phyloP scores from a whole-genome alignment of 2,329 filamentous ascomycete species.

The Colletotrichum sp. region DNA sequence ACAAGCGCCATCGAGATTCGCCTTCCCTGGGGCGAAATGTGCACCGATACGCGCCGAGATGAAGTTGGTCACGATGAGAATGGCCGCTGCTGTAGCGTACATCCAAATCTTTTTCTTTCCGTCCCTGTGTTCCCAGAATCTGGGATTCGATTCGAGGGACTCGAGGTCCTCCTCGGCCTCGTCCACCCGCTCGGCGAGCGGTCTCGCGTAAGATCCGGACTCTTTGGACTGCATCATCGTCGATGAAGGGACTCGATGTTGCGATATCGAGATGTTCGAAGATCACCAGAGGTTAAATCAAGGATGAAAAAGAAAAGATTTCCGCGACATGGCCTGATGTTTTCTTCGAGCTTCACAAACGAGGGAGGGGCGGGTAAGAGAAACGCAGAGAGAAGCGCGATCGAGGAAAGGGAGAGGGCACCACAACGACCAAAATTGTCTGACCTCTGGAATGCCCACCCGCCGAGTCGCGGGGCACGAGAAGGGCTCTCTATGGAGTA shows the following conservation, averaged over 20 bases:
- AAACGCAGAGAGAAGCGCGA: not conserved
- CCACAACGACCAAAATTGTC: not conserved
- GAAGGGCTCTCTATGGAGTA: not conserved
- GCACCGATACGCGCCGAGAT: conserved; percentile 24
- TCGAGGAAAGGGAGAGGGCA: conserved; percentile 5
- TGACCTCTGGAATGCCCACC: conserved; percentile 2
- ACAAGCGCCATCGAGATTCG: conserved; percentile 26
- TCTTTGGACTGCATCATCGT: conserved; percentile 21
- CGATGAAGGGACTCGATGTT: not conserved
- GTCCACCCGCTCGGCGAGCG: conserved; percentile 18
- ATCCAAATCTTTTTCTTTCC: not conserved
- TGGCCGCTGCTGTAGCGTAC: not conserved
- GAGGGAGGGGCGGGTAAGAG: not conserved
- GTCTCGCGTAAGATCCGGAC: not conserved
- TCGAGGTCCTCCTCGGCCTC: conserved; percentile 24
- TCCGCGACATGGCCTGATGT: not conserved
- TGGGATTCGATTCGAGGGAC: not conserved
- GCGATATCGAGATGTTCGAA: not conserved
- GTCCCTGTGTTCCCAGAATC: not conserved
- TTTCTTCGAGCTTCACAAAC: not conserved
- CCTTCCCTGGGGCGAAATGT: conserved; percentile 11
- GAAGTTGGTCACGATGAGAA: conserved; percentile 18
- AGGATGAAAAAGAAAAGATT: not conserved
- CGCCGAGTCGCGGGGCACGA: not conserved
- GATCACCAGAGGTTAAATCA: not conserved